A percentile compares a stretch with the other conserved stretches of the same genome.
These are phyloP conservation scores for Letharia lupina DNA, from an alignment of 495 filamentous ascomycete species.

Conservation along the genomic window DNA sequence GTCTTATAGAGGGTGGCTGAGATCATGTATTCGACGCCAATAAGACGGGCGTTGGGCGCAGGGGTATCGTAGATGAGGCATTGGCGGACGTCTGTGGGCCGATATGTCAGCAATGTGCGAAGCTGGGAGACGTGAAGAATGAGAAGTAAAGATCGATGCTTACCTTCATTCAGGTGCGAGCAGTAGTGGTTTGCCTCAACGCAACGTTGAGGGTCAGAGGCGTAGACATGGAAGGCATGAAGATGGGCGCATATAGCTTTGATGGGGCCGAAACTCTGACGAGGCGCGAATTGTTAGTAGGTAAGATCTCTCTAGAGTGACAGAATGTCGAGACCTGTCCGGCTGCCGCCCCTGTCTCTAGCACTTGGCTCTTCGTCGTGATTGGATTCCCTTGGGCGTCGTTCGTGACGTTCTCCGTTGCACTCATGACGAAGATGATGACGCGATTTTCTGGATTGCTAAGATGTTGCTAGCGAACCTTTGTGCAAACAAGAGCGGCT, in stretches of 20 bases:
- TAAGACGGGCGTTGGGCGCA: slow-evolving; percentile 56
- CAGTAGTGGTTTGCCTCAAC: slow-evolving; percentile 87
- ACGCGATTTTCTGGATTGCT: not conserved
- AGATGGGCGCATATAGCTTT: slow-evolving; percentile 76
- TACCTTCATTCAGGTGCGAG: slow-evolving; percentile 62
- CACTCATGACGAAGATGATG: slow-evolving; percentile 16
- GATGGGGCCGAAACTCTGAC: slow-evolving; percentile 58
- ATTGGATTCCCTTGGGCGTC: slow-evolving; percentile 44
- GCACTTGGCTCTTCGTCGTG: slow-evolving; percentile 47
- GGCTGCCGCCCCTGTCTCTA: slow-evolving; percentile 56
- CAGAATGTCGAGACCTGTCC: slow-evolving; percentile 38
- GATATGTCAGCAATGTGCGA: slow-evolving; percentile 7
- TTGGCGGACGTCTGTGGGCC: slow-evolving; percentile 53
- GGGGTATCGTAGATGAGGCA: slow-evolving; percentile 79
- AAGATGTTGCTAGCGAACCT: not conserved
- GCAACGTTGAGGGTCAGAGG: slow-evolving; percentile 53
- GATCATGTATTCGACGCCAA: slow-evolving; percentile 94
- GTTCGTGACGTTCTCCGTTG: slow-evolving; percentile 26
- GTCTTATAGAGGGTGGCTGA: slow-evolving; percentile 57
- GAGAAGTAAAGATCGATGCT: slow-evolving; percentile 3
- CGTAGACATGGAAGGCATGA: slow-evolving; percentile 80
- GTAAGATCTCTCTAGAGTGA: not conserved
- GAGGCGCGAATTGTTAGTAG: not conserved
- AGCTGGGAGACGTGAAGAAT: not conserved
- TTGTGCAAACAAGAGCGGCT: not conserved